Percentiles rank a stretch among this genome's conserved stretches.
phyloP scores from a whole-genome alignment of 2,329 filamentous ascomycete species.

The Dactylella cylindrospora region DNA sequence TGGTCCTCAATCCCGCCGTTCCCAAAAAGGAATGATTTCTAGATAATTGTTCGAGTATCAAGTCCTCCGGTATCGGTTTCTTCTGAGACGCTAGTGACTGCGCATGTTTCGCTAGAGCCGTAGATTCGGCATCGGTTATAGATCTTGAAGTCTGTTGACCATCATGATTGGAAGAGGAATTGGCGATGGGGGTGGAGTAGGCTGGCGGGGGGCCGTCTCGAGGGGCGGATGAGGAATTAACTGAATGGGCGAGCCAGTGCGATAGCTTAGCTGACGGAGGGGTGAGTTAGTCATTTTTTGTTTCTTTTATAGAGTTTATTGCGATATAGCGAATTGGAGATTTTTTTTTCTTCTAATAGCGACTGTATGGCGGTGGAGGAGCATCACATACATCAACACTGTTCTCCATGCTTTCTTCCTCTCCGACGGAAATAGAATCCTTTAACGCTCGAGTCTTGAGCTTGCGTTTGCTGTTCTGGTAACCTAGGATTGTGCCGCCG shows the following conservation, averaged over 20 bases:
- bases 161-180: constrained; percentile 49
- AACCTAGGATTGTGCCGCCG: constrained; percentile 63
- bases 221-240: constrained; percentile 20
- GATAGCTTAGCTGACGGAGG: constrained; percentile 42
- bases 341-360: too few relatives aligned
- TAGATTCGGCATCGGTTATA: constrained; percentile 58
- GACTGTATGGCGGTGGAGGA: background rate
- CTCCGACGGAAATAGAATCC: constrained; percentile 59
- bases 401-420: constrained; percentile 38
- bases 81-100: constrained; percentile 50
- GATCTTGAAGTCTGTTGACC: constrained; percentile 52
- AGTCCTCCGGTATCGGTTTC: constrained; percentile 58
- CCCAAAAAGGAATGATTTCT: constrained; percentile 89
- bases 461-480: constrained; percentile 62
- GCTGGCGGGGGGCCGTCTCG: constrained; percentile 12
- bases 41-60: constrained; percentile 91
- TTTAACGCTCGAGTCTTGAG: constrained; percentile 62
- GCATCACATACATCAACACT: constrained; percentile 44
- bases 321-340: background rate
- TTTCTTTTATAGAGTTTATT: too few relatives aligned
- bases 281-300: constrained; percentile 12
- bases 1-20: constrained; percentile 73
- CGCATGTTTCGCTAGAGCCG: constrained; percentile 62
- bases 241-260: constrained; percentile 41
- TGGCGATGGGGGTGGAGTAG: constrained; percentile 48